These are phyloP conservation scores for Ormosia semicastrata DNA, from an alignment of 306 rosid genomes.

Conservation along the genomic window DNA sequence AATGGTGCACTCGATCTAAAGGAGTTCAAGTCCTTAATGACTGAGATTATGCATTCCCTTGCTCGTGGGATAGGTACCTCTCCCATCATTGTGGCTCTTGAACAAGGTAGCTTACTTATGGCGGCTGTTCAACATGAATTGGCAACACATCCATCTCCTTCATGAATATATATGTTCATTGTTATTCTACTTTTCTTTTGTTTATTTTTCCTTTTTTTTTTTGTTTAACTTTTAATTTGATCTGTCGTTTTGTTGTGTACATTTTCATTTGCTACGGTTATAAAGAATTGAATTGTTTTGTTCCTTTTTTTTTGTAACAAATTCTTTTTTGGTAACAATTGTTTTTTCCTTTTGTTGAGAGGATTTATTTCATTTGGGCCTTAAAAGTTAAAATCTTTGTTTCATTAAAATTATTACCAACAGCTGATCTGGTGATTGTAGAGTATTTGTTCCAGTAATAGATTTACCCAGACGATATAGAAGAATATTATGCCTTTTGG, in stretches of 20 bases:
- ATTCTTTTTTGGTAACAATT: too few species aligned
- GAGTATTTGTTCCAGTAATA: neutral
- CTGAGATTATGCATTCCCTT: slow-evolving; percentile 58
- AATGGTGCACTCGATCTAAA: slow-evolving; percentile 41
- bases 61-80: slow-evolving; percentile 62
- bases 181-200: neutral
- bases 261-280: neutral
- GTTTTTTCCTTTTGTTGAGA: neutral
- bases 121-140: slow-evolving; percentile 59
- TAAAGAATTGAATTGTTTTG: neutral
- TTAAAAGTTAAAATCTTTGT: neutral
- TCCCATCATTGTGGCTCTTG: slow-evolving; percentile 54
- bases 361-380: neutral
- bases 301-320: neutral
- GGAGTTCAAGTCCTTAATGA: slow-evolving; percentile 46
- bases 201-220: neutral
- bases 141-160: neutral
- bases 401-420: neutral
- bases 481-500: neutral
- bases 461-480: neutral
- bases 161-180: neutral
- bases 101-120: slow-evolving; percentile 50
- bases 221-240: neutral
- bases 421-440: neutral
- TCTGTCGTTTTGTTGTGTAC: neutral